Evolutionary conservation across 176 grass and related monocot genomes (phyloP), one percentile per base, ranked within the genome.

Genomic region (Panicum miliaceum): DNA sequence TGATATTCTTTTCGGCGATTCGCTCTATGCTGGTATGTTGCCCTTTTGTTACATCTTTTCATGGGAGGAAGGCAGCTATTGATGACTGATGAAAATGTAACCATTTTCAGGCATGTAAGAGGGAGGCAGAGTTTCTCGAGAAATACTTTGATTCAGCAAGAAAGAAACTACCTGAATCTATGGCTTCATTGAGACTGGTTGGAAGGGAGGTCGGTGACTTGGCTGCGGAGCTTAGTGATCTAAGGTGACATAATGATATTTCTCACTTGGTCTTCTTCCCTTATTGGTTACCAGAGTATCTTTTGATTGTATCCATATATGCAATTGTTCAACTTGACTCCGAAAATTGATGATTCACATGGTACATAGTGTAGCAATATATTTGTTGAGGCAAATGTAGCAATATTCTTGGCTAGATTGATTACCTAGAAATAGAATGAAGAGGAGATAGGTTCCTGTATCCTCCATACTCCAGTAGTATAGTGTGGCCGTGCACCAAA

Each of bases 161-260:
- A 53, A 72, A 82, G 14, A 88, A 92, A 85, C 87, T 97, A 10
- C 90, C 94, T 37, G 83, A 92, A 88, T 92, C 88, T 10, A 92
- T 94, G 92, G 87, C 90, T 82, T 88, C 94, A 5, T 68, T 97
- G 27, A 85, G 88, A 53, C 68, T 97, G 36, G 80, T 92, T 51
- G 92, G 79, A 47, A 91, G 80, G 82, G 94, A 97, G 71, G 73
- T 90, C 5, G 72, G 87, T 82, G 94, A 94, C 47, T 94, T 97
- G 73, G 84, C 82, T 5, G 78, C 56, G 26, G 89, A 92, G 80
- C 94, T 97, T 46, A 85, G 82, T 82, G 90, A 94, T 25, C 60
- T 97, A 47, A 90, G 91, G 94, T 90, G 35, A 78, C 10, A 74
- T 38, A 75, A 15, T 78, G 19, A 81, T 63, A 67, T 7, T 48